These are phyloP conservation scores for Eucalyptus globulus DNA, from an alignment of 345 rosid species.

Conservation along the genomic window DNA sequence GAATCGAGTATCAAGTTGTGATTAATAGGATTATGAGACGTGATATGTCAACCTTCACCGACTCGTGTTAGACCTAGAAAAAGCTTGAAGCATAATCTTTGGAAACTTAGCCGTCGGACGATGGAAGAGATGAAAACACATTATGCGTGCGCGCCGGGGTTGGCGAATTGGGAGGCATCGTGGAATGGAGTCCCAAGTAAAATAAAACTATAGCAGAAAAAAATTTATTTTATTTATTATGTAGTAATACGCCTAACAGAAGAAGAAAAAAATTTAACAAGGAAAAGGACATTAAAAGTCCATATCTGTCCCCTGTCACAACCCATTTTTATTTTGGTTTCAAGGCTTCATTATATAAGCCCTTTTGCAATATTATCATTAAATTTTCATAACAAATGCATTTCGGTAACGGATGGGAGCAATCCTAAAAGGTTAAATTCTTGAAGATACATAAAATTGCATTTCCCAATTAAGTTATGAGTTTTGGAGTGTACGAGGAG, in stretches of 20 bases:
- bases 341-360: background rate
- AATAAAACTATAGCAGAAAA: background rate
- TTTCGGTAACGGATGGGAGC: background rate
- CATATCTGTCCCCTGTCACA: background rate
- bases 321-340: background rate
- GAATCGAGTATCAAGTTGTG: too few relatives aligned
- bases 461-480: background rate
- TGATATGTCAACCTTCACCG: background rate
- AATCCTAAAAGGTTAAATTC: background rate
- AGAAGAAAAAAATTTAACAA: background rate
- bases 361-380: background rate
- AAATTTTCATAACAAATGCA: too few relatives aligned
- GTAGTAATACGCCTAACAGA: background rate
- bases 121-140: background rate
- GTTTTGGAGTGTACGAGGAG: background rate
- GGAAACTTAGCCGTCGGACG: background rate
- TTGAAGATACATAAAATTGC: background rate
- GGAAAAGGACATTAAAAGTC: background rate
- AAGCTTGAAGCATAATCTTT: background rate
- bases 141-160: background rate
- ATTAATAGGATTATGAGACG: fast-evolving
- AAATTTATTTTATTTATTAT: too few relatives aligned
- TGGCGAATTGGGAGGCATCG: background rate
- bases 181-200: background rate
- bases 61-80: background rate